Conservation (phyloP, 1,284 basidiomycete species). For the Coriolopsis trogii region DNA sequence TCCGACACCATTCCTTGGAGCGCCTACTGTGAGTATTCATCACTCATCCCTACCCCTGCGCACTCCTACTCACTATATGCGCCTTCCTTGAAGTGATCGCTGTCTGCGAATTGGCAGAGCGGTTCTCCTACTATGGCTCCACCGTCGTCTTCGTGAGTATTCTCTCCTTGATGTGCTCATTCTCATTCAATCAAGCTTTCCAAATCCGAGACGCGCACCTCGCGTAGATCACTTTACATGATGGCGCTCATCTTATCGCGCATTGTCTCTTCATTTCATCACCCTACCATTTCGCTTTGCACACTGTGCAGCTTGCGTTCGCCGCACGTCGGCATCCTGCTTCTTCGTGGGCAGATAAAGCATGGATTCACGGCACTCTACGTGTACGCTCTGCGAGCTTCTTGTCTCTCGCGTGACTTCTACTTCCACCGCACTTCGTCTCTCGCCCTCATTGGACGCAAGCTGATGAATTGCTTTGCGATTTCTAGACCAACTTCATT, state of each 20-base stretch:
- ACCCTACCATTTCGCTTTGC: background rate
- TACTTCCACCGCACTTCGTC: background rate
- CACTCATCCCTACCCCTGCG: background rate
- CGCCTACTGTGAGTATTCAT: constrained; percentile 55
- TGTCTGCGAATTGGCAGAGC: constrained; percentile 71
- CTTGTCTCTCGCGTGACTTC: background rate
- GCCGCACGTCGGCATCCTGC: too few relatives aligned
- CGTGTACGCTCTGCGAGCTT: too few relatives aligned
- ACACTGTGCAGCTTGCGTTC: too few relatives aligned
- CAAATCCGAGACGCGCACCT: too few relatives aligned
- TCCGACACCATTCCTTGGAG: constrained; percentile 66
- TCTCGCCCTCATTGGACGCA: too few relatives aligned
- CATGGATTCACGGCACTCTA: too few relatives aligned
- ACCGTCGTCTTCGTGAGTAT: constrained; percentile 65
- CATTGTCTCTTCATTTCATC: background rate
- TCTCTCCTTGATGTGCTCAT: background rate
- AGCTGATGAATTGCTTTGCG: background rate
- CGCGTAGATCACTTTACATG: too few relatives aligned
- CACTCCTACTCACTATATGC: background rate
- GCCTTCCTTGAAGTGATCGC: constrained; percentile 60
- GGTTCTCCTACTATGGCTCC: constrained; percentile 75
- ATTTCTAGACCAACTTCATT: constrained; percentile 67
- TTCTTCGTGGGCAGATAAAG: too few relatives aligned
- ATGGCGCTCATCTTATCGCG: background rate
- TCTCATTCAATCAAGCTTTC: too few relatives aligned